These are phyloP conservation scores for Torulaspora maleeae DNA, from an alignment of 805 yeast genomes.

Conservation along the genomic window DNA sequence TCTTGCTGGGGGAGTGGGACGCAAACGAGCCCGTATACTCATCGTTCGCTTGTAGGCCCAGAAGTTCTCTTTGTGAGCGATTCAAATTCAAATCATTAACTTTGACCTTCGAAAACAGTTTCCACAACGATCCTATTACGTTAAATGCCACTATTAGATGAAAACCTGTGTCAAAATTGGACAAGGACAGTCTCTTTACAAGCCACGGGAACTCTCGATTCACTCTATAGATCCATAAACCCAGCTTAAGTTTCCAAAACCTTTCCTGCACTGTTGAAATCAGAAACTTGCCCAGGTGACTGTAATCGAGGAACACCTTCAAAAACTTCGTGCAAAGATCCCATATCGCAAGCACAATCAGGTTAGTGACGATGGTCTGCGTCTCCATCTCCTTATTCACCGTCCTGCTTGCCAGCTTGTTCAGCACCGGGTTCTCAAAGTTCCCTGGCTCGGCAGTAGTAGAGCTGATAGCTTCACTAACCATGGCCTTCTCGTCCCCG, in stretches of 20 bases:
- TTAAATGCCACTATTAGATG: slow-evolving; percentile 33
- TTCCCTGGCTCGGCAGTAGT: slow-evolving; percentile 17
- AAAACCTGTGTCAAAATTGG: slow-evolving; percentile 24
- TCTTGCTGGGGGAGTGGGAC: slow-evolving; percentile 3
- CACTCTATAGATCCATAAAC: slow-evolving; percentile 6
- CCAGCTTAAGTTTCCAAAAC: slow-evolving; percentile 18
- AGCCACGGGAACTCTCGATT: slow-evolving; percentile 9
- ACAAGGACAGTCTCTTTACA: slow-evolving; percentile 14
- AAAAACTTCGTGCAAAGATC: slow-evolving; percentile 27
- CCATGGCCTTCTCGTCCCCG: neutral
- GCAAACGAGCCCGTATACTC: neutral
- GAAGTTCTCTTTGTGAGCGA: slow-evolving; percentile 33
- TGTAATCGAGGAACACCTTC: slow-evolving; percentile 18
- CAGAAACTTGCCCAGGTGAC: slow-evolving; percentile 15
- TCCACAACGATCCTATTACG: slow-evolving; percentile 31
- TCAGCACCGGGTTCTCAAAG: slow-evolving; percentile 32
- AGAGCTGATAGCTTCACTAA: neutral
- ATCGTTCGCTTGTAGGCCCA: slow-evolving; percentile 31
- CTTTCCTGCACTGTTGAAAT: slow-evolving; percentile 15
- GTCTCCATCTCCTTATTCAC: slow-evolving; percentile 42
- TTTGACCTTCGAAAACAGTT: slow-evolving; percentile 31
- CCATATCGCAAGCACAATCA: slow-evolving; percentile 31
- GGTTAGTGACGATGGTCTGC: slow-evolving; percentile 34
- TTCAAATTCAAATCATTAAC: slow-evolving; percentile 34
- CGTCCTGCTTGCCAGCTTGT: slow-evolving; percentile 33